These are phyloP conservation scores for Boletus sp. DNA, from an alignment of 768 basidiomycete genomes.

Conservation along the genomic window DNA sequence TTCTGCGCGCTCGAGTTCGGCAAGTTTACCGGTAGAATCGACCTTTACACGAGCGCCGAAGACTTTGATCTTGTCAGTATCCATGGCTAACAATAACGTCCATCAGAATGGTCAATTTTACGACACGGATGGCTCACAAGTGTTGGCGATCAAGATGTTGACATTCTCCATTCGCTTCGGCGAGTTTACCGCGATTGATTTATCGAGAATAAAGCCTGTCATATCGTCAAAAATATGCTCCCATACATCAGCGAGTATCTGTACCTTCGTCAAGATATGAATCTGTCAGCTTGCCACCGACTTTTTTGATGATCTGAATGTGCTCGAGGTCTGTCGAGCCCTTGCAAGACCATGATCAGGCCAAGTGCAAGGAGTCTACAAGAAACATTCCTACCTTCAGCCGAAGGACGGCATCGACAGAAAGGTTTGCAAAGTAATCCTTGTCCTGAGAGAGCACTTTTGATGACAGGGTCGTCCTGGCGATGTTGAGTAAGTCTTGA, in stretches of 20 bases:
- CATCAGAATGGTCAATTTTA: background rate
- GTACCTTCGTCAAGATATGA: conserved; percentile 96
- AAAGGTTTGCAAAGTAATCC: conserved; percentile 95
- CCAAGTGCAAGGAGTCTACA: background rate
- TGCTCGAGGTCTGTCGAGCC: conserved; percentile 97
- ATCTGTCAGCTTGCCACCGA: conserved; percentile 97
- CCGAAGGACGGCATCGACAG: conserved; percentile 93
- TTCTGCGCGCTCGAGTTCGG: conserved; percentile 96
- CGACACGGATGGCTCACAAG: conserved; percentile 57
- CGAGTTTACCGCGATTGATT: conserved; percentile 90
- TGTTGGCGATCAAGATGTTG: conserved; percentile 96
- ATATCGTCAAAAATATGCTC: background rate
- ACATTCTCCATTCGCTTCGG: conserved; percentile 94
- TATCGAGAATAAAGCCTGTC: conserved; percentile 95
- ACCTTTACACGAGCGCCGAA: conserved; percentile 97
- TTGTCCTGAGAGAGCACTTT: conserved; percentile 98
- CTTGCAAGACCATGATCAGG: conserved; percentile 37
- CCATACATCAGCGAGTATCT: conserved; percentile 1
- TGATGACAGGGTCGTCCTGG: conserved; percentile 90
- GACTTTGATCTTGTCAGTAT: conserved; percentile 99
- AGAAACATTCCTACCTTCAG: conserved; percentile 58
- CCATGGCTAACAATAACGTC: conserved; percentile 70
- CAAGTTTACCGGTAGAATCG: conserved; percentile 93
- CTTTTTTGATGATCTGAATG: conserved; percentile 99
- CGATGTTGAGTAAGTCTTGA: conserved; percentile 93